Base-by-base conservation (phyloP, 2,329 filamentous ascomycete genomes). In the Pseudohalonectria lignicola region DNA sequence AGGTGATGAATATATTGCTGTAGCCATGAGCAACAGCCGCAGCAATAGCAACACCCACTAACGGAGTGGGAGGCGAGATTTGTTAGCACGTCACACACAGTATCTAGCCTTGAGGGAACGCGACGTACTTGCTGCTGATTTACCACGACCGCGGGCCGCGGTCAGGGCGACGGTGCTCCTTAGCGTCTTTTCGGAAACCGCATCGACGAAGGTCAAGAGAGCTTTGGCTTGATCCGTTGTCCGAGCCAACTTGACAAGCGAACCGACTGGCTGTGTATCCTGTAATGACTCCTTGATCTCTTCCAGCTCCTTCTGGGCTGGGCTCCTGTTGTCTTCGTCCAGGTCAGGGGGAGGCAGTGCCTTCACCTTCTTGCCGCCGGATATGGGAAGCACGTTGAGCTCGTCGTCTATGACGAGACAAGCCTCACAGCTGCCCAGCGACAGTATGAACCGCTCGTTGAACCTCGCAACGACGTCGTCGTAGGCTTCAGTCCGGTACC, bases 1-100 rank as follows among this genome's bases (percentile, higher is more conserved):
- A 96, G 2, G 92, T 98, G 55, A 98, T 94, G 63, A 98, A 98
- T 52, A 98, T 94, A 59, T 98, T 98, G 67, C 87, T 94, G 62
- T 98, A 98, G 19, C 92, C 92, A 55, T 96, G 85, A 1, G 92
- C 90, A 32, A 98, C 76, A 2, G 93, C 93, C 3, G 92, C 87
- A 4, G 92, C 92, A 31, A 98, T 83, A 3, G 92, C 87, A 37
- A 98, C 81, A 62, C 92, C 92, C 52, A 98, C 23, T 26, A 12
- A n/a, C n/a, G n/a, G n/a, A n/a, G n/a, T n/a, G n/a, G n/a, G n/a
- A n/a, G n/a, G n/a, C n/a, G n/a, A n/a, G n/a, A n/a, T n/a, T n/a
- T n/a, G n/a, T n/a, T n/a, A n/a, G n/a, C n/a, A n/a, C n/a, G n/a
- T n/a, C n/a, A n/a, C n/a, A n/a, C n/a, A n/a, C n/a, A n/a, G n/a